phyloP scores from a whole-genome alignment of 352 stramenopile species.

The Pythium phragmitis region DNA sequence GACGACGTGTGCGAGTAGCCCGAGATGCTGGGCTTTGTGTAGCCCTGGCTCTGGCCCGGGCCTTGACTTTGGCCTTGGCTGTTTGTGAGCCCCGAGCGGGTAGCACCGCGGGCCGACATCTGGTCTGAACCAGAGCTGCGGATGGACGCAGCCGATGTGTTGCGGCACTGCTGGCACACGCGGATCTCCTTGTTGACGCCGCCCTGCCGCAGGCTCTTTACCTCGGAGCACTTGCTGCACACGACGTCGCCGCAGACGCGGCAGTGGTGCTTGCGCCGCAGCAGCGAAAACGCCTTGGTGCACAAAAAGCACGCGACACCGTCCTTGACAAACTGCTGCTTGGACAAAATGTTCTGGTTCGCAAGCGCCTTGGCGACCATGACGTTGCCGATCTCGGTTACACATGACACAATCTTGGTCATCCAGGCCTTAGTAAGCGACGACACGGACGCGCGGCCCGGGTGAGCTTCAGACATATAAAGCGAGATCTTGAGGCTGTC shows the following conservation, averaged over 20 bases:
- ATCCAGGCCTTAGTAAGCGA: conserved; percentile 79
- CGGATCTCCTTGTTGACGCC: conserved; percentile 71
- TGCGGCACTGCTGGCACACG: conserved; percentile 69
- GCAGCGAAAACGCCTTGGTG: conserved; percentile 67
- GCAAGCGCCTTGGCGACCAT: conserved; percentile 65
- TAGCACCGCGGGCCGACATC: conserved; percentile 25
- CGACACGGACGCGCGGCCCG: conserved; percentile 63
- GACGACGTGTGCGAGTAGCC: conserved; percentile 49
- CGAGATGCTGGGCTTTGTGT: conserved; percentile 50
- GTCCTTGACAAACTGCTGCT: conserved; percentile 80
- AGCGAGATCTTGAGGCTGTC: conserved; percentile 66
- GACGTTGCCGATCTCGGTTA: conserved; percentile 59
- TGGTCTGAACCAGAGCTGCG: conserved; percentile 59
- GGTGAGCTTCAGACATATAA: conserved; percentile 74
- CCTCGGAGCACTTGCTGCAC: conserved; percentile 82
- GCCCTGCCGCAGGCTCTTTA: conserved; percentile 68
- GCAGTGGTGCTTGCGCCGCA: conserved; percentile 85
- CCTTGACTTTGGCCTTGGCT: conserved; percentile 15
- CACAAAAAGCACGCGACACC: conserved; percentile 73
- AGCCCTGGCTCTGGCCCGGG: background rate
- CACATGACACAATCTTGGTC: conserved; percentile 80
- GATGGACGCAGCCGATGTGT: conserved; percentile 54
- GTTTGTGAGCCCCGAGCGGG: conserved; percentile 15
- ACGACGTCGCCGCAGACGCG: conserved; percentile 82
- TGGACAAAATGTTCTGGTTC: conserved; percentile 61